Evolutionary conservation across 352 stramenopile genomes (phyloP), one percentile per base, ranked within the genome.

Genomic region (Globisporangium nunn): DNA sequence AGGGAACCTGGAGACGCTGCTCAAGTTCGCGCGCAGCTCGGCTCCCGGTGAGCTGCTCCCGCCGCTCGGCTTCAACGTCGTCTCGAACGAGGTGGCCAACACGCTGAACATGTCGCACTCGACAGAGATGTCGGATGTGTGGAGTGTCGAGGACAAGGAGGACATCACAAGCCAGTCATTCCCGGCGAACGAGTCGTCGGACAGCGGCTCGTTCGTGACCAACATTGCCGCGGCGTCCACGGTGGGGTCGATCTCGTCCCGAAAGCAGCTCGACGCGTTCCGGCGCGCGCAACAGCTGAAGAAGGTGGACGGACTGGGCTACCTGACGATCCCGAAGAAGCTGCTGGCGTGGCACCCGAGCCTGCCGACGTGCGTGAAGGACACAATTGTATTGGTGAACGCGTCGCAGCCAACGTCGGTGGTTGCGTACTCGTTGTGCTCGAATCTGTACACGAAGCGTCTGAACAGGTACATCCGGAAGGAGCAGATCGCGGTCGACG

Each of bases 381-480:
- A 91, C 54, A 81, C 70, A 3, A 75, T 77, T 10, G 79, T 95
- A 14, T 61, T 93, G 6, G 85, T 95, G 18, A 93, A 92, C 58
- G 67, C 74, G 5, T 75, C 74, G 3, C 80, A 95, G 58, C 85
- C 84, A 4, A 95, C 85, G 31, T 95, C 85, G 5, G 78, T 93
- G 10, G 83, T 93, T 11, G 85, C 85, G 6, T 95, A 91, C 45
- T 93, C 84, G 29, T 62, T 95, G 11, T 92, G 83, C 54, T 95
- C 85, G 14, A 85, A 86, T 37, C 67, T 83, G 52, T 93, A 95
- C 67, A 88, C 70, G 14, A 76, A 85, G 31, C 81, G 72, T 48
- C 69, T 93, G 18, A 89, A 87, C 52, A 70, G 75, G 29, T 91
- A 85, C 52, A 87, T 93, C 49, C 74, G 69, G 54, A 89, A 75